phyloP scores from a whole-genome alignment of 441 rosid species.

The Pelargonium myrrhifolium region DNA sequence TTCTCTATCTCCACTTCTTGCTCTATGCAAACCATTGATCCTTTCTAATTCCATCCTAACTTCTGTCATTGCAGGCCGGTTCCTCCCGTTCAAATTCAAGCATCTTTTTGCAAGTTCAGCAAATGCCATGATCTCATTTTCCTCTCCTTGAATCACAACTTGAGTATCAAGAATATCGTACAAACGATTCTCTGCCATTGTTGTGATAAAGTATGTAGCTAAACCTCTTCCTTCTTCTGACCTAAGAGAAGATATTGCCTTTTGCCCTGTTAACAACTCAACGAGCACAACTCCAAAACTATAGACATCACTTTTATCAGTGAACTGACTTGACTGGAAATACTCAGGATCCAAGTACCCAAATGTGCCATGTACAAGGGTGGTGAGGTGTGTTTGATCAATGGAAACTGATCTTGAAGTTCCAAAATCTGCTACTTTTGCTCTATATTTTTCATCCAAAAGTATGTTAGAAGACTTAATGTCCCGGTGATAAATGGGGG shows the following conservation, averaged over 20 bases:
- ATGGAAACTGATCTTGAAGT: too few species aligned
- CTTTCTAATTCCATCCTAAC: not conserved
- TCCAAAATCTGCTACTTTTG: too few species aligned
- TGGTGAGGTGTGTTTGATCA: too few species aligned
- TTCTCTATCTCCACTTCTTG: not conserved
- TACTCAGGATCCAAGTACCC: conserved; percentile 29
- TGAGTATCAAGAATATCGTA: not conserved
- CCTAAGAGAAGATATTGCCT: not conserved
- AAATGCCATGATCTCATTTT: not conserved
- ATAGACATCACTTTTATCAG: conserved; percentile 37
- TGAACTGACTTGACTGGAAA: conserved; percentile 17
- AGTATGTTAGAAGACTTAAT: too few species aligned
- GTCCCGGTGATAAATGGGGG: too few species aligned
- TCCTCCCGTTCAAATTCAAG: not conserved
- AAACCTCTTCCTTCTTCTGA: not conserved
- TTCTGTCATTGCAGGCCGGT: not conserved
- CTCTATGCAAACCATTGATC: not conserved
- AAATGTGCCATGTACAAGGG: too few species aligned
- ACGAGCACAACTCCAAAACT: conserved; percentile 37
- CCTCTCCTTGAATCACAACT: not conserved
- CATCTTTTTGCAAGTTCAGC: not conserved
- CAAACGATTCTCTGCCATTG: not conserved
- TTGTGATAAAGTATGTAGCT: not conserved
- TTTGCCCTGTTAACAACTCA: not conserved
- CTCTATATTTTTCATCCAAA: too few species aligned